Evolutionary conservation across 257 asterid genomes (phyloP).

Genomic region (Echites panduratus): DNA sequence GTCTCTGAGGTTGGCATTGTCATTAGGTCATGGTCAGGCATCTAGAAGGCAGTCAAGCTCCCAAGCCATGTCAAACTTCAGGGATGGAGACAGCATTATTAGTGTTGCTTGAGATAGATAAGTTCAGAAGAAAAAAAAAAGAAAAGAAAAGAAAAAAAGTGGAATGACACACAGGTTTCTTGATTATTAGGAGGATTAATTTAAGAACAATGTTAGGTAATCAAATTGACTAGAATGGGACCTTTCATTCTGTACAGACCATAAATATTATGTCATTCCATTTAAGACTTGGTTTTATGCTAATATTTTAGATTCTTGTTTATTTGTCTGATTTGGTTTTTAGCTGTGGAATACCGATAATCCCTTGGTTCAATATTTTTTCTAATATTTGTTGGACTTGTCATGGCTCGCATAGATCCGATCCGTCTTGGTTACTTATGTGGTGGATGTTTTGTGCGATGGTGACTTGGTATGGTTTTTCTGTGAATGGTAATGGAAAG

Average conservation of each 20-base stretch:
- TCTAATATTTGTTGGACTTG: slow-evolving; percentile 6
- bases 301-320: slow-evolving; percentile 28
- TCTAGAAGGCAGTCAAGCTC: slow-evolving; percentile 30
- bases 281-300: slow-evolving; percentile 31
- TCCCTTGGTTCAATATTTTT: not conserved
- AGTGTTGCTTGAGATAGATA: slow-evolving; percentile 40
- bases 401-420: not conserved
- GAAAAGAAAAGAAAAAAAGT: slow-evolving; percentile 10
- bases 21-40: slow-evolving; percentile 45
- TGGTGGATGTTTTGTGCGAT: slow-evolving; percentile 17
- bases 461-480: not conserved
- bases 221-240: slow-evolving; percentile 26
- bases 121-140: slow-evolving; percentile 14
- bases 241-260: slow-evolving; percentile 49
- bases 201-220: slow-evolving; percentile 32
- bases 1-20: slow-evolving; percentile 61
- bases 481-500: not conserved
- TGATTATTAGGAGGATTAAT: slow-evolving; percentile 22
- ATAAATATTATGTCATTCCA: slow-evolving; percentile 45
- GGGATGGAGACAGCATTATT: slow-evolving; percentile 43
- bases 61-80: slow-evolving; percentile 31
- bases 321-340: slow-evolving; percentile 16
- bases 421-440: not conserved
- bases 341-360: slow-evolving; percentile 20
- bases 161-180: slow-evolving; percentile 13